phyloP scores from a whole-genome alignment of 108 stramenopile genomes.

The Mediolabrus comicus region DNA sequence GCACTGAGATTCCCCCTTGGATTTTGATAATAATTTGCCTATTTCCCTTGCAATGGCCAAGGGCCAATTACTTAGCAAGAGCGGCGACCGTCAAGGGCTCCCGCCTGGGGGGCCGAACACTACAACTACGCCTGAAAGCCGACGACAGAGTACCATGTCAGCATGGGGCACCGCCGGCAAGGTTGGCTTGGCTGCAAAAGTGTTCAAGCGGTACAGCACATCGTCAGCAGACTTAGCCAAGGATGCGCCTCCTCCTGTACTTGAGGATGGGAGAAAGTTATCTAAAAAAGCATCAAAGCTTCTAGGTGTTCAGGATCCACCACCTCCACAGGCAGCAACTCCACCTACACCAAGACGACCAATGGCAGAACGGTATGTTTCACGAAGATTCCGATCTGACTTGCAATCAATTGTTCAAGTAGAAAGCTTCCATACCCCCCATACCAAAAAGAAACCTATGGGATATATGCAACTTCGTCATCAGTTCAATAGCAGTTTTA shows the following conservation, averaged over 20 bases:
- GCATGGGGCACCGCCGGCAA: no score
- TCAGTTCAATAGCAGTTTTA: not conserved
- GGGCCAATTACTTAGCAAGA: no score
- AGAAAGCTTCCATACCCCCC: not conserved
- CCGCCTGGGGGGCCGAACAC: no score
- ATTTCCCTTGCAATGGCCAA: no score
- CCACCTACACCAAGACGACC: not conserved
- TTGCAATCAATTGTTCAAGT: not conserved
- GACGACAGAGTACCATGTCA: not conserved
- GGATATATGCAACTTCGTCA: not conserved
- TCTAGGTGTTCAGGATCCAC: not conserved
- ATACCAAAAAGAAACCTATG: not conserved
- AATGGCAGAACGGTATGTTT: not conserved
- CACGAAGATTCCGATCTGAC: not conserved
- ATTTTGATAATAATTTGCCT: no score
- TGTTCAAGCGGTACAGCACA: not conserved
- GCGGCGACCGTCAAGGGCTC: no score
- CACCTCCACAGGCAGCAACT: not conserved
- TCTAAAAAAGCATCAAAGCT: not conserved
- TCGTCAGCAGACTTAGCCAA: no score
- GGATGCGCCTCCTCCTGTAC: not conserved
- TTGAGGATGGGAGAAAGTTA: no score
- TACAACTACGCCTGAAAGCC: no score
- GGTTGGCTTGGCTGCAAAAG: not conserved
- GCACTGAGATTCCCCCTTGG: no score